A percentile compares a stretch with the other conserved stretches of the same genome.
phyloP scores from a whole-genome alignment of 495 filamentous ascomycete species.

The Neurospora intermedia region DNA sequence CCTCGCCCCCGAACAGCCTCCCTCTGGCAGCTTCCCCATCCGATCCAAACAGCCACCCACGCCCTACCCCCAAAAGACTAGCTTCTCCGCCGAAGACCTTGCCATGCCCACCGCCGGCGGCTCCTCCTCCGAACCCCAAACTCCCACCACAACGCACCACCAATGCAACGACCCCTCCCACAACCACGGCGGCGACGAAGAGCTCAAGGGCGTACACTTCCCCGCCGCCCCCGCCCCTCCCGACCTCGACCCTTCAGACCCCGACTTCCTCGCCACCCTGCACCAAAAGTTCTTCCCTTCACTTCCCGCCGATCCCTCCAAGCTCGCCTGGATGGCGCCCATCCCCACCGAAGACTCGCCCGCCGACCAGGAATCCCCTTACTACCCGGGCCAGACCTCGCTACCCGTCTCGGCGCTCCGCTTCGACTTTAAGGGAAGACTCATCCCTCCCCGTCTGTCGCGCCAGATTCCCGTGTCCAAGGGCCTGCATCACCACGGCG shows the following conservation, averaged over 20 bases:
- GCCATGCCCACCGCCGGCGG: conserved; percentile 8
- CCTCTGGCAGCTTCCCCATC: conserved; percentile 18
- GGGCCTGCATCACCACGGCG: conserved; percentile 88
- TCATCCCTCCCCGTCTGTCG: conserved; percentile 65
- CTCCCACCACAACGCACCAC: conserved; percentile 26
- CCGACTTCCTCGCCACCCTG: conserved; percentile 71
- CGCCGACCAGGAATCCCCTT: conserved; percentile 57
- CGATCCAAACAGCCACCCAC: conserved; percentile 14
- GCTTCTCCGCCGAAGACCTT: conserved; percentile 21
- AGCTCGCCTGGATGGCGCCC: conserved; percentile 82
- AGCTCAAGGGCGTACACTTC: conserved; percentile 25
- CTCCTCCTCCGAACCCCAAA: conserved; percentile 44
- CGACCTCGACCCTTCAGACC: conserved; percentile 70
- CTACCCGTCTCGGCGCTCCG: conserved; percentile 68
- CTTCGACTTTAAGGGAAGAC: conserved; percentile 72
- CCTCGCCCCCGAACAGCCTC: conserved; percentile 8
- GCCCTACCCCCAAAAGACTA: conserved; percentile 3
- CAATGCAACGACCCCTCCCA: conserved; percentile 27
- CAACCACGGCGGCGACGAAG: conserved; percentile 15
- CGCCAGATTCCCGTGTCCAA: conserved; percentile 58
- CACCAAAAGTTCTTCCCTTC: conserved; percentile 88
- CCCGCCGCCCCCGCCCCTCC: conserved; percentile 33
- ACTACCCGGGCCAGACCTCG: conserved; percentile 64
- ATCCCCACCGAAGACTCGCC: conserved; percentile 44
- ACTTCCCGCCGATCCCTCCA: conserved; percentile 71